Conservation (phyloP, 2,329 filamentous ascomycete genomes). For the Fusarium pseudocircinatum region DNA sequence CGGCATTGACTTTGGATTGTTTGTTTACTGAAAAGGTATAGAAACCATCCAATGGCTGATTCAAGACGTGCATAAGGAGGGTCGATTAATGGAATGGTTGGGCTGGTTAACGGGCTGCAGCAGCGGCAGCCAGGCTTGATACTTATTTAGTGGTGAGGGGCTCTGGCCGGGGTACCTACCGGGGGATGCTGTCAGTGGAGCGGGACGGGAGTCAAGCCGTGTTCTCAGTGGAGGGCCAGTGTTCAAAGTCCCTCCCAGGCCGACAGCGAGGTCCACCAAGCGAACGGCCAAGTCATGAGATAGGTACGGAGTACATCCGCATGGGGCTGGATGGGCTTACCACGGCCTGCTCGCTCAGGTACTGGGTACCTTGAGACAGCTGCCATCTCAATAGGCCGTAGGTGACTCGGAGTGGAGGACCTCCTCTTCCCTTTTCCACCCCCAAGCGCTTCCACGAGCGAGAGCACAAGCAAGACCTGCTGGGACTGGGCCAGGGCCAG, state of each 20-base stretch:
- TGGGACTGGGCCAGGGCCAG: neutral
- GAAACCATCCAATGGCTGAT: slow-evolving; percentile 6
- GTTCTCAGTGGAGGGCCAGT: slow-evolving; percentile 32
- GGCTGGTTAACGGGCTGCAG: slow-evolving; percentile 22
- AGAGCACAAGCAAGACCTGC: slow-evolving; percentile 13
- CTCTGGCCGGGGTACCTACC: slow-evolving; percentile 4
- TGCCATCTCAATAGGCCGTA: slow-evolving; percentile 17
- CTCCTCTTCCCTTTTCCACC: slow-evolving; percentile 36
- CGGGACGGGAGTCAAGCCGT: slow-evolving; percentile 30
- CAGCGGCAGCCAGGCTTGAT: slow-evolving; percentile 15
- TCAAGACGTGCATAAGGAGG: slow-evolving; percentile 3
- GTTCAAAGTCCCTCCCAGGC: slow-evolving; percentile 25
- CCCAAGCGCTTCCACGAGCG: slow-evolving; percentile 32
- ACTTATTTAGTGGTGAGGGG: slow-evolving; percentile 23
- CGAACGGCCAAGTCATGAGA: slow-evolving; percentile 14
- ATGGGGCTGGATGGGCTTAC: neutral
- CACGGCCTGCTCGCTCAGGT: neutral
- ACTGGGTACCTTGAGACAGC: slow-evolving; percentile 14
- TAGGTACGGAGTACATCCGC: slow-evolving; percentile 28
- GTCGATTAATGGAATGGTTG: slow-evolving; percentile 19
- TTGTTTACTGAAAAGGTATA: slow-evolving; percentile 1
- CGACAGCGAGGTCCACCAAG: slow-evolving; percentile 26
- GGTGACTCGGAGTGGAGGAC: slow-evolving; percentile 24
- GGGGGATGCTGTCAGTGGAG: slow-evolving; percentile 37
- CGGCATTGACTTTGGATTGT: neutral